Conservation (phyloP, 805 yeast species). For the Nematodospora valgi region DNA sequence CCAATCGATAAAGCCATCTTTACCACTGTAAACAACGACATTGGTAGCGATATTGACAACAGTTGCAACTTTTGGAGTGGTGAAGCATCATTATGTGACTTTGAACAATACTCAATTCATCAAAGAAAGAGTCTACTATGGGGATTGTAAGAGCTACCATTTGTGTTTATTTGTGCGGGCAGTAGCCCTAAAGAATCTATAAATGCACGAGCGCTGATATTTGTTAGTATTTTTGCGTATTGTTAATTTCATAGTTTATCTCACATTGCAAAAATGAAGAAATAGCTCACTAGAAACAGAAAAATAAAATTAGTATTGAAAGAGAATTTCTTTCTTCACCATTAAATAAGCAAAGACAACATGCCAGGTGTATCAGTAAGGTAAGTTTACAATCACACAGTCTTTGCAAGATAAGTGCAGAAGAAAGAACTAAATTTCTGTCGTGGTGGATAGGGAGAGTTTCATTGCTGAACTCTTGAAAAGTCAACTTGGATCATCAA, state of each 20-base stretch:
- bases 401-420: background rate
- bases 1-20: background rate
- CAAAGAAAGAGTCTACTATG: slow-evolving; percentile 3
- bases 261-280: too few species aligned
- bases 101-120: slow-evolving; percentile 25
- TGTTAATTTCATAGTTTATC: too few species aligned
- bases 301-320: too few species aligned
- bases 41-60: too few species aligned
- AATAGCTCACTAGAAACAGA: too few species aligned
- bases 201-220: too few species aligned
- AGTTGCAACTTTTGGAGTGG: slow-evolving; percentile 22
- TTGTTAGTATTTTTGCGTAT: too few species aligned
- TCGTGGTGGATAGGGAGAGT: slow-evolving; percentile 25
- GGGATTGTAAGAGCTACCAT: too few species aligned
- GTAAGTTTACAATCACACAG: slow-evolving; percentile 49
- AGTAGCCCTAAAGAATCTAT: too few species aligned
- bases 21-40: too few species aligned
- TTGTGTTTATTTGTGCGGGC: too few species aligned
- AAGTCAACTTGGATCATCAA: too few species aligned
- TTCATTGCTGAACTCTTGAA: background rate
- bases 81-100: slow-evolving; percentile 23
- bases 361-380: slow-evolving; percentile 99
- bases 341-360: slow-evolving; percentile 35
- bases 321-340: slow-evolving; percentile 11
- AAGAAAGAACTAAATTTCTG: slow-evolving; percentile 9